These are phyloP conservation scores for Globisporangium splendens DNA, from an alignment of 352 stramenopile species.

Conservation along the genomic window DNA sequence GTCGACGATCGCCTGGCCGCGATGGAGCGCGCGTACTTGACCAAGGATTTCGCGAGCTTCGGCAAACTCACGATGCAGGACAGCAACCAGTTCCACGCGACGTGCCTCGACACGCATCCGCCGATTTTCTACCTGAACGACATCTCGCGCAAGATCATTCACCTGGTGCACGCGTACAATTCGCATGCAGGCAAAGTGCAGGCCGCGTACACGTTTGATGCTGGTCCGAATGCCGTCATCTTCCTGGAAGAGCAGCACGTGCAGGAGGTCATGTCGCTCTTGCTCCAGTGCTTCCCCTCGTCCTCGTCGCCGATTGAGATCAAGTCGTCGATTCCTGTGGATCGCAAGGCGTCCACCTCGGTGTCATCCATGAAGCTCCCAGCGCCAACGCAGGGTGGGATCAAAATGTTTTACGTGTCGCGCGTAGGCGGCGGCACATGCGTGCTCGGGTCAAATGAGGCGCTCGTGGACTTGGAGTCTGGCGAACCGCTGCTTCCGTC, in stretches of 20 bases:
- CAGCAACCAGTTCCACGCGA: slow-evolving; percentile 98
- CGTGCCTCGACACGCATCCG: slow-evolving; percentile 96
- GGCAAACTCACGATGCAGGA: slow-evolving; percentile 97
- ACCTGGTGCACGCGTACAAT: slow-evolving; percentile 95
- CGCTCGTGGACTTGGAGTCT: slow-evolving; percentile 46
- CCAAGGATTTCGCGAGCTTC: slow-evolving; percentile 94
- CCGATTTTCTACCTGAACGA: slow-evolving; percentile 99
- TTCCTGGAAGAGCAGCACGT: slow-evolving; percentile 79
- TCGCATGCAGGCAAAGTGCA: slow-evolving; percentile 52
- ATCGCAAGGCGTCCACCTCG: slow-evolving; percentile 6
- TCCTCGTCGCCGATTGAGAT: slow-evolving; percentile 26
- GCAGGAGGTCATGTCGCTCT: slow-evolving; percentile 49
- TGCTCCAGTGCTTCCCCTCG: slow-evolving; percentile 50
- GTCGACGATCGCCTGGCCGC: slow-evolving; percentile 80
- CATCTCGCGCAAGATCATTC: slow-evolving; percentile 71
- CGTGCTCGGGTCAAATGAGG: slow-evolving; percentile 30
- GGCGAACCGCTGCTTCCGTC: slow-evolving; percentile 25
- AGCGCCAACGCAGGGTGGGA: slow-evolving; percentile 15
- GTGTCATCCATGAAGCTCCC: slow-evolving; percentile 13
- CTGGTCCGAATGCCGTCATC: slow-evolving; percentile 97
- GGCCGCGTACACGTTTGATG: slow-evolving; percentile 98
- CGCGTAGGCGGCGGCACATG: slow-evolving; percentile 47
- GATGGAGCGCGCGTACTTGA: slow-evolving; percentile 90
- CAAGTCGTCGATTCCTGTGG: slow-evolving; percentile 27
- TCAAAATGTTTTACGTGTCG: slow-evolving; percentile 76